phyloP scores from a whole-genome alignment of 495 filamentous ascomycete genomes.

The Cudoniella acicularis region DNA sequence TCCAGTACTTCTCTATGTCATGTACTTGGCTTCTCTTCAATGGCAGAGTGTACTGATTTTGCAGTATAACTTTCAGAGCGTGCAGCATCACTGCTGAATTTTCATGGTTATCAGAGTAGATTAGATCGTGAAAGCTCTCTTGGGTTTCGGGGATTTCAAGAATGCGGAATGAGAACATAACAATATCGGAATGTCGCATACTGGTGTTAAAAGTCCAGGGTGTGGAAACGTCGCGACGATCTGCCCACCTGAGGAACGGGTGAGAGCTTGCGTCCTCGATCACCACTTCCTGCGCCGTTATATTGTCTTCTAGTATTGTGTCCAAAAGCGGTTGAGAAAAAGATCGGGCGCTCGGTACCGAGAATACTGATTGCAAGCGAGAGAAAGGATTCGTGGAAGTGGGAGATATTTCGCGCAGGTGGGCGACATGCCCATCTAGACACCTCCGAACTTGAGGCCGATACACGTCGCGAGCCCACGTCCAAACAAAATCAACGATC shows the following conservation, averaged over 20 bases:
- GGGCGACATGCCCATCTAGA: neutral
- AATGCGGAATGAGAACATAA: conserved; percentile 8
- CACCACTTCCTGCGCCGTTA: neutral
- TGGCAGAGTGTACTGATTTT: conserved; percentile 1
- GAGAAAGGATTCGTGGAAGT: neutral
- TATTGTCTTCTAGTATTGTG: neutral
- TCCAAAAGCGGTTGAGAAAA: neutral
- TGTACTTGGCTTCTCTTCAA: neutral
- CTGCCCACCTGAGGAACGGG: conserved; percentile 6
- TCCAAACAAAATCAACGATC: conserved; percentile 13
- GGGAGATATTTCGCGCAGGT: conserved; percentile 1
- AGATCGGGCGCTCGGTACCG: neutral
- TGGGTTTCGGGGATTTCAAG: conserved; percentile 5
- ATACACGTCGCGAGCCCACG: conserved; percentile 10
- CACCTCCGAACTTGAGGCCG: conserved; percentile 6
- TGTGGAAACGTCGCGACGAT: neutral
- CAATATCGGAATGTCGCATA: conserved; percentile 8
- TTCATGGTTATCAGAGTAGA: neutral
- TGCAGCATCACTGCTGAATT: neutral
- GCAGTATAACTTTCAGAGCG: neutral
- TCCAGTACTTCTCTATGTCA: conserved; percentile 5
- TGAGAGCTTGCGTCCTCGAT: conserved; percentile 2
- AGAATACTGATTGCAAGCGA: conserved; percentile 2
- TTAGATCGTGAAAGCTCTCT: conserved; percentile 3
- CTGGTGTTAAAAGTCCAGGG: neutral